Evolutionary conservation across 2,329 filamentous ascomycete genomes (phyloP), one percentile per base, ranked within the genome.

Genomic region (Dactylellina parvicollis): DNA sequence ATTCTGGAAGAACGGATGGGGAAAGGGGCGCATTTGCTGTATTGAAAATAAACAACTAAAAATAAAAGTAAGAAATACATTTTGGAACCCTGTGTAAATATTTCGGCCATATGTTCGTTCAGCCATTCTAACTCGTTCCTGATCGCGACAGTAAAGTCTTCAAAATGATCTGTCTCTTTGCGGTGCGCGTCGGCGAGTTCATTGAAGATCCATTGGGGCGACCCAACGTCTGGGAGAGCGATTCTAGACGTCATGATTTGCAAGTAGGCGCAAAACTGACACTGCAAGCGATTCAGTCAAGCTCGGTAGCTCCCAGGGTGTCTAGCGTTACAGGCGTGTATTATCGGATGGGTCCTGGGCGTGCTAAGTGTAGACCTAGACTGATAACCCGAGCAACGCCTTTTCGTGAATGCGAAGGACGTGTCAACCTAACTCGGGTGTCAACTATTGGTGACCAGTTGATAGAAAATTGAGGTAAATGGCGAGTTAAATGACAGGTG

Each of bases 41-140:
- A n/a, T n/a, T n/a, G n/a, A n/a, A n/a, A n/a, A n/a, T n/a, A n/a
- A n/a, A n/a, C n/a, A n/a, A n/a, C n/a, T n/a, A n/a, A 24, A 28
- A 1, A 28, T 14, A n/a, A 30, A 22, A 12, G 44, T 12, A 28
- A 14, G 18, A 14, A n/a, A 5, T 60, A 74, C 70, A 74, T 52
- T 32, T 62, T 61, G 3, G 61, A 55, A 26, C 55, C 55, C 77
- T 90, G 88, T 78, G 89, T 90, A 80, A 98, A 96, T 79, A 99
- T 92, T 75, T 96, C 92, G 54, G 88, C 88, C 94, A 99, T 97
- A 81, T 99, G 95, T 82, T 98, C 95, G 79, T 99, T 98, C 78
- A 99, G 84, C 95, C 95, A 99, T 80, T 98, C 93, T 79, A 98
- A 84, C 81, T 99, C 95, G 82, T 98, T 96, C 69, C 91, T 88